A percentile compares a stretch with the other conserved stretches of the same genome.
phyloP scores from a whole-genome alignment of 768 basidiomycete genomes.

The Auriscalpium vulgare region DNA sequence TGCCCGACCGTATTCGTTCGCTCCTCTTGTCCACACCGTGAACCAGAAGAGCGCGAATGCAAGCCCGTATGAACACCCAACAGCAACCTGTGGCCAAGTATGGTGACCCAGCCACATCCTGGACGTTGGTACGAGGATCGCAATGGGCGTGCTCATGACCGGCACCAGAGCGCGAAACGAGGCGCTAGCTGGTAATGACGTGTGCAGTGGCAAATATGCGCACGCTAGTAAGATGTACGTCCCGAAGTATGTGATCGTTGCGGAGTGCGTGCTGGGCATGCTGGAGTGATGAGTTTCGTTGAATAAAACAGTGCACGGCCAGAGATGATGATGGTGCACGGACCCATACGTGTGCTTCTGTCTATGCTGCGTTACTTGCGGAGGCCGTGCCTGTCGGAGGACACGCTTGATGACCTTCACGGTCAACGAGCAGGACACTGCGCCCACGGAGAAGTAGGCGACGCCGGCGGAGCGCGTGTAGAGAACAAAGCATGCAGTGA shows the following conservation, averaged over 20 bases:
- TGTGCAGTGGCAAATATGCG: conserved; percentile 50
- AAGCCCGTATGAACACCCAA: conserved; percentile 49
- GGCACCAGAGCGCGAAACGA: conserved; percentile 36
- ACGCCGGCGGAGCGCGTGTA: conserved; percentile 59
- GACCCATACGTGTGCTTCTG: conserved; percentile 64
- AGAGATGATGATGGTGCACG: conserved; percentile 13
- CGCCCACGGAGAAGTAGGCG: conserved; percentile 51
- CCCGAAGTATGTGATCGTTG: conserved; percentile 56
- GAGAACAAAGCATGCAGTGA: conserved; percentile 43
- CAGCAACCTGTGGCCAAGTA: conserved; percentile 60
- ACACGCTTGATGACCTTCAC: conserved; percentile 55
- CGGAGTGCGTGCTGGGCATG: conserved; percentile 82
- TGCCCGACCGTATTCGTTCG: conserved; percentile 21
- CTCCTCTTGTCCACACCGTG: conserved; percentile 40
- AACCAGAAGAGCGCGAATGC: conserved; percentile 51
- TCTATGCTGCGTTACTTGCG: conserved; percentile 23
- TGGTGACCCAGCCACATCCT: conserved; percentile 74
- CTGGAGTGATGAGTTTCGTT: conserved; percentile 27
- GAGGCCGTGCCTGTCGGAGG: conserved; percentile 61
- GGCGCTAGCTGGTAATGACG: conserved; percentile 34
- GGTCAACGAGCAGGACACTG: conserved; percentile 43
- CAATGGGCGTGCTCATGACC: conserved; percentile 46
- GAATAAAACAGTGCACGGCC: not conserved
- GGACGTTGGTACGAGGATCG: conserved; percentile 48
- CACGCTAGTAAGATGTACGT: conserved; percentile 53